Evolutionary conservation across 352 stramenopile genomes (phyloP).

Genomic region (Phytophthora chlamydospora): DNA sequence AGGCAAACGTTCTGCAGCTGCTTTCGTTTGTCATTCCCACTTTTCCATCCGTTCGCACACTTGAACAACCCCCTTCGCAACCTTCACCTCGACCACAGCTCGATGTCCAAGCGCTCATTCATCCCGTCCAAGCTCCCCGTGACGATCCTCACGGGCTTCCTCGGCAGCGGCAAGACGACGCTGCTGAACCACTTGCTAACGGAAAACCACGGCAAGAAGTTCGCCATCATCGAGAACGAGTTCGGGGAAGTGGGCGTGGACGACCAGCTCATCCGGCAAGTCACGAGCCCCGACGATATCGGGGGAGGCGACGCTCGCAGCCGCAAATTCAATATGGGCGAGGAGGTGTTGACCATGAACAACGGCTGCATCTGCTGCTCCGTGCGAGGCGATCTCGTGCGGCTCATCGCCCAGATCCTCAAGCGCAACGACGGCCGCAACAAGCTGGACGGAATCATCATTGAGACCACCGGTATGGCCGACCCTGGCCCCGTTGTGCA

Average conservation of each 20-base stretch:
- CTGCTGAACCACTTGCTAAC: slow-evolving; percentile 95
- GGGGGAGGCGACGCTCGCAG: slow-evolving; percentile 33
- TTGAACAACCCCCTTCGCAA: slow-evolving; percentile 1
- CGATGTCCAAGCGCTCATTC: slow-evolving; percentile 43
- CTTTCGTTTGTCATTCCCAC: slow-evolving; percentile 25
- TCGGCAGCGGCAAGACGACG: slow-evolving; percentile 95
- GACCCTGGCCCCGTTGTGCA: slow-evolving; percentile 91
- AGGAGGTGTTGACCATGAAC: slow-evolving; percentile 91
- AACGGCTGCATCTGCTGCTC: slow-evolving; percentile 98
- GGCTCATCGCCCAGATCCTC: slow-evolving; percentile 66
- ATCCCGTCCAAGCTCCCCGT: slow-evolving; percentile 64
- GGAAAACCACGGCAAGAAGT: slow-evolving; percentile 89
- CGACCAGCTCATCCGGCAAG: slow-evolving; percentile 82
- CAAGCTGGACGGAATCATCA: slow-evolving; percentile 83
- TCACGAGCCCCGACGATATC: slow-evolving; percentile 20
- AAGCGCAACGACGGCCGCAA: slow-evolving; percentile 39
- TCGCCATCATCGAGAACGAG: slow-evolving; percentile 97
- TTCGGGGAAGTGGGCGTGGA: slow-evolving; percentile 95
- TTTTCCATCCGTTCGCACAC: slow-evolving; percentile 21
- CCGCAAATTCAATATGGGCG: slow-evolving; percentile 53
- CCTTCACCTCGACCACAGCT: slow-evolving; percentile 17
- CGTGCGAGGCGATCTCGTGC: slow-evolving; percentile 85
- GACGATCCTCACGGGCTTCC: slow-evolving; percentile 93
- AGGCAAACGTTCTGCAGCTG: slow-evolving; percentile 3
- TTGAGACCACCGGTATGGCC: slow-evolving; percentile 91